A percentile compares a stretch with the other conserved stretches of the same genome.
phyloP scores from a whole-genome alignment of 371 early-diverging fungal species.

The Mortierella sp. region DNA sequence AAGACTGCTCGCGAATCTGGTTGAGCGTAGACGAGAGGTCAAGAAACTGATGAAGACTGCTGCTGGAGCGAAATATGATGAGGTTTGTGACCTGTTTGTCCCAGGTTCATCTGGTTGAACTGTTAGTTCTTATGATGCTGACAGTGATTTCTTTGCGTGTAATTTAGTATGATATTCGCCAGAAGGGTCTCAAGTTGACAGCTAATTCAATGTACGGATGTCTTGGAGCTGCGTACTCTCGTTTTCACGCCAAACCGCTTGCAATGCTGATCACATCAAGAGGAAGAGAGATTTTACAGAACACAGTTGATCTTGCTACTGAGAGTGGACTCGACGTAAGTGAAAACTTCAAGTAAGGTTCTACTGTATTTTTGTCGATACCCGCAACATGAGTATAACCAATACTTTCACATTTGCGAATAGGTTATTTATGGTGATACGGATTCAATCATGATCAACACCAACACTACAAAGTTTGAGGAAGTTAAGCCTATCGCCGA shows the following conservation, averaged over 20 bases:
- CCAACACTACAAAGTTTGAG: conserved; percentile 80
- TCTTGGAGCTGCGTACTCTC: conserved; percentile 94
- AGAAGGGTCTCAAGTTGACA: conserved; percentile 98
- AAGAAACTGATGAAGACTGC: conserved; percentile 91
- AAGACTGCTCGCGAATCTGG: conserved; percentile 88
- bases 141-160: neutral
- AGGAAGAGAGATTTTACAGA: conserved; percentile 98
- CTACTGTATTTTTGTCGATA: neutral
- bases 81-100: conserved; percentile 54
- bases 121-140: neutral
- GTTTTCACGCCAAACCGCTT: conserved; percentile 98
- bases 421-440: conserved; percentile 99
- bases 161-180: conserved; percentile 90
- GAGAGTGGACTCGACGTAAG: conserved; percentile 80
- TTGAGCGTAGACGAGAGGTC: conserved; percentile 92
- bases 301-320: conserved; percentile 92
- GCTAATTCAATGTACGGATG: conserved; percentile 99
- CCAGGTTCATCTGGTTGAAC: too few relatives aligned
- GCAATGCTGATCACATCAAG: conserved; percentile 98
- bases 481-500: conserved; percentile 88
- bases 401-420: neutral
- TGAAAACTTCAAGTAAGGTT: neutral
- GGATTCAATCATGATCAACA: conserved; percentile 99
- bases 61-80: conserved; percentile 69
- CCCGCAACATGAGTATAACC: neutral